Conservation (phyloP, 2,329 filamentous ascomycete genomes). For the Capronia coronata region DNA sequence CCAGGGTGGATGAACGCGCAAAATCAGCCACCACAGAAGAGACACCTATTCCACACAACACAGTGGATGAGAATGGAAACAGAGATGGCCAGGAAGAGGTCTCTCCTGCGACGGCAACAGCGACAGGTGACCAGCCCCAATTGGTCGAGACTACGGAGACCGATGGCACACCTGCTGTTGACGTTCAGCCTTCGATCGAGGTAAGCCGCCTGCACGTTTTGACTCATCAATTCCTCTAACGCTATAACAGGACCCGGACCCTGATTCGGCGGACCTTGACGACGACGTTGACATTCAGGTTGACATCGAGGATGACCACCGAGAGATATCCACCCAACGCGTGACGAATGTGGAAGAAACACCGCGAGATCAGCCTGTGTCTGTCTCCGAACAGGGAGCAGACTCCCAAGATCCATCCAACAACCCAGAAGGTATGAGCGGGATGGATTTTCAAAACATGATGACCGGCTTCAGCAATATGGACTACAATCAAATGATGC, state of each 20-base stretch:
- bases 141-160: conserved; percentile 19
- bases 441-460: conserved; percentile 51
- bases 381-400: conserved; percentile 5
- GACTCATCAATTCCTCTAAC: not conserved
- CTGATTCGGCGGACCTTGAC: conserved; percentile 17
- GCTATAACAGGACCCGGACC: conserved; percentile 14
- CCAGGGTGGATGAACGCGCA: conserved; percentile 60
- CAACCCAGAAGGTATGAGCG: conserved; percentile 9
- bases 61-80: conserved; percentile 5
- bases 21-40: conserved; percentile 30
- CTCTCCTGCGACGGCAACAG: not conserved
- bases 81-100: conserved; percentile 9
- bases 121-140: conserved; percentile 7
- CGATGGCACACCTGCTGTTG: conserved; percentile 10
- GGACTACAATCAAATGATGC: conserved; percentile 67
- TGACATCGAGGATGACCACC: conserved; percentile 24
- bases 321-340: conserved; percentile 15
- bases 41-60: conserved; percentile 4
- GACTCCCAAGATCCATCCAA: conserved; percentile 10
- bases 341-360: conserved; percentile 10
- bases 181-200: conserved; percentile 24
- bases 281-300: conserved; percentile 28
- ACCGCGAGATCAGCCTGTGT: conserved; percentile 8
- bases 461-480: conserved; percentile 46
- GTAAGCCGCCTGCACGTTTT: conserved; percentile 4